Conservation (phyloP, 2,329 filamentous ascomycete species). For the Hyphodiscus sp. region DNA sequence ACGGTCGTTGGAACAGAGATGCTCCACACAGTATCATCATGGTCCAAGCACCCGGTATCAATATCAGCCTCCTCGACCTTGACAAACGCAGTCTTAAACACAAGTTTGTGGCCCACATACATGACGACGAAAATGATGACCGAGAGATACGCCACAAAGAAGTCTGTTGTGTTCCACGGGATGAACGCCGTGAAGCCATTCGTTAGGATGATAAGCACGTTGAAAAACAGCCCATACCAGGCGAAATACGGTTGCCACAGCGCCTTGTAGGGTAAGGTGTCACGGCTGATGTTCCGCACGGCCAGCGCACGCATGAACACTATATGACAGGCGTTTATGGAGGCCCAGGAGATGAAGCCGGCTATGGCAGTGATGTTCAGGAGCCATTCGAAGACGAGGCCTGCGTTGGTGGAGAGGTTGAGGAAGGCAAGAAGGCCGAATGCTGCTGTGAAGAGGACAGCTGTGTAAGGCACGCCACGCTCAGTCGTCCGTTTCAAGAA, state of each 20-base stretch:
- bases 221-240: slow-evolving; percentile 61
- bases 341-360: slow-evolving; percentile 65
- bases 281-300: slow-evolving; percentile 50
- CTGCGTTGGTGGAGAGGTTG: slow-evolving; percentile 53
- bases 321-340: slow-evolving; percentile 58
- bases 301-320: slow-evolving; percentile 56
- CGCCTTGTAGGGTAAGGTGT: slow-evolving; percentile 53
- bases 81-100: slow-evolving; percentile 33
- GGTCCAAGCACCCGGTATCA: slow-evolving; percentile 33
- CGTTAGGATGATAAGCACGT: slow-evolving; percentile 56
- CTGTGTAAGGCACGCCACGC: slow-evolving; percentile 55
- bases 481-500: slow-evolving; percentile 54
- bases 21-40: slow-evolving; percentile 32
- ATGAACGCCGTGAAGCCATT: slow-evolving; percentile 66
- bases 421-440: slow-evolving; percentile 62
- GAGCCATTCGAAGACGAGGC: slow-evolving; percentile 64
- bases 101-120: slow-evolving; percentile 53
- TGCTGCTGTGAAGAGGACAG: slow-evolving; percentile 49
- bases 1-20: slow-evolving; percentile 22
- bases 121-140: slow-evolving; percentile 56
- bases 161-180: slow-evolving; percentile 51
- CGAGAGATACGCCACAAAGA: slow-evolving; percentile 60
- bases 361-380: slow-evolving; percentile 64
- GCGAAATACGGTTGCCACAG: slow-evolving; percentile 58
- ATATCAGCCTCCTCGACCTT: slow-evolving; percentile 36